phyloP scores from a whole-genome alignment of 2,329 filamentous ascomycete species.

The Pezicula rhizophila region DNA sequence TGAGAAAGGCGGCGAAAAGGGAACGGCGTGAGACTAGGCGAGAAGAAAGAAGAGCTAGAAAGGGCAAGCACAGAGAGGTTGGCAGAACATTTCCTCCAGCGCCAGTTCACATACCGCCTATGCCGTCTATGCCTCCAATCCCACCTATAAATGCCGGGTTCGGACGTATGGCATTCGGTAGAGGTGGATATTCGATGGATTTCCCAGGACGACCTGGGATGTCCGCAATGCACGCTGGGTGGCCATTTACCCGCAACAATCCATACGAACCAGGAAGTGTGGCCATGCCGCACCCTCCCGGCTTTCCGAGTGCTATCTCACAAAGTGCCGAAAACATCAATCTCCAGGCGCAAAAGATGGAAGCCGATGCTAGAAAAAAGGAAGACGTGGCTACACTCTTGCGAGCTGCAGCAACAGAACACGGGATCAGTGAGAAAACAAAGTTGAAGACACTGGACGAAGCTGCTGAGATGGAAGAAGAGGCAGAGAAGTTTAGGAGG shows the following conservation, averaged over 20 bases:
- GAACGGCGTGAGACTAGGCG: constrained; percentile 13
- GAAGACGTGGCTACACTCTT: constrained; percentile 13
- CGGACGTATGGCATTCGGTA: constrained; percentile 6
- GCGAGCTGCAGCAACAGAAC: constrained; percentile 4
- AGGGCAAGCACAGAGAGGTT: constrained; percentile 22
- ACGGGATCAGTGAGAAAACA: constrained; percentile 9
- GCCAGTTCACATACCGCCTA: not conserved
- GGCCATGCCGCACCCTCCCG: not conserved
- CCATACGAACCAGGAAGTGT: constrained; percentile 3
- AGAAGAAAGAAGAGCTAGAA: constrained; percentile 26
- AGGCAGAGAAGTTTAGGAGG: constrained; percentile 14
- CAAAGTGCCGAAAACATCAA: constrained; percentile 14
- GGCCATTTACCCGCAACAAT: constrained; percentile 13
- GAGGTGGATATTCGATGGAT: constrained; percentile 4
- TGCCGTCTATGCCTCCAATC: constrained; percentile 2
- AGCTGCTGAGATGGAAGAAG: constrained; percentile 16
- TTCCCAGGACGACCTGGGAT: no score
- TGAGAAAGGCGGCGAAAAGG: constrained; percentile 1
- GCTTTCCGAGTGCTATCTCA: constrained; percentile 4
- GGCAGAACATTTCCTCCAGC: not conserved
- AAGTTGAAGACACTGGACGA: constrained; percentile 11
- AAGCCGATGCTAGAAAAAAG: constrained; percentile 9
- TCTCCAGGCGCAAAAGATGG: constrained; percentile 13
- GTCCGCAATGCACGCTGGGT: constrained; percentile 9
- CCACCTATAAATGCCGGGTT: constrained; percentile 3